Conservation (phyloP, 192 early-diverging fungal genomes). For the Lobosporangium transversale region DNA sequence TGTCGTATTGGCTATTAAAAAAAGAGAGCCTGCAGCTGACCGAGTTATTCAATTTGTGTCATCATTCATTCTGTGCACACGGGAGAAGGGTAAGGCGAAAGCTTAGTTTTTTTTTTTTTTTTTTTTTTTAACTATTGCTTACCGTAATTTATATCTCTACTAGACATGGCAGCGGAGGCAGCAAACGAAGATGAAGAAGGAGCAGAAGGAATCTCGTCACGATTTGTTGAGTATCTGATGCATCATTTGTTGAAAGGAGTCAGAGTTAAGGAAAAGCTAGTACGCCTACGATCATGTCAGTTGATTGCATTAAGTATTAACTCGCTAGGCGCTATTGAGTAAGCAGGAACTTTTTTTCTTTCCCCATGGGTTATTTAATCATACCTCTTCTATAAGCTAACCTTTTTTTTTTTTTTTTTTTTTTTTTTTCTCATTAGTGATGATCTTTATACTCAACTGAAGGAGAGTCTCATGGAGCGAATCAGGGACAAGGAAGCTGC, state of each 20-base stretch:
- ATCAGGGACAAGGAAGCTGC: constrained; percentile 83
- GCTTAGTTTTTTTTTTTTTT: no score
- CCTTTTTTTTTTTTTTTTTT: neutral
- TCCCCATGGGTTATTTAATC: no score
- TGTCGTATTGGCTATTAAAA: constrained; percentile 79
- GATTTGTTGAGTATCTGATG: constrained; percentile 79
- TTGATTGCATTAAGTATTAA: constrained; percentile 78
- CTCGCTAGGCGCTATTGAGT: constrained; percentile 82
- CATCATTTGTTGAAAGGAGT: constrained; percentile 77
- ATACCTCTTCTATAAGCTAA: neutral
- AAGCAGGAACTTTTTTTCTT: constrained; percentile 13
- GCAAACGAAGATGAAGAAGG: constrained; percentile 54
- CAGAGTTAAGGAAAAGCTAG: constrained; percentile 80
- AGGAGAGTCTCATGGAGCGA: constrained; percentile 72
- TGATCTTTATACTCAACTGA: constrained; percentile 76
- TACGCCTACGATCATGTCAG: constrained; percentile 81
- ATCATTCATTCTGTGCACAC: constrained; percentile 75
- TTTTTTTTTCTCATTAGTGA: constrained; percentile 58
- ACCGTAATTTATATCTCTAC: no score
- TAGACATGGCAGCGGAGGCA: constrained; percentile 38
- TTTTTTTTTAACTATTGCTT: no score
- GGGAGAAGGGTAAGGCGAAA: constrained; percentile 72
- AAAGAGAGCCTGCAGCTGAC: constrained; percentile 76
- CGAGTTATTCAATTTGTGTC: constrained; percentile 78
- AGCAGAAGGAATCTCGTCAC: constrained; percentile 65